Evolutionary conservation across 1,284 basidiomycete genomes (phyloP), one percentile per base, ranked within the genome.

Genomic region (Sporisorium iseilematis-ciliati): DNA sequence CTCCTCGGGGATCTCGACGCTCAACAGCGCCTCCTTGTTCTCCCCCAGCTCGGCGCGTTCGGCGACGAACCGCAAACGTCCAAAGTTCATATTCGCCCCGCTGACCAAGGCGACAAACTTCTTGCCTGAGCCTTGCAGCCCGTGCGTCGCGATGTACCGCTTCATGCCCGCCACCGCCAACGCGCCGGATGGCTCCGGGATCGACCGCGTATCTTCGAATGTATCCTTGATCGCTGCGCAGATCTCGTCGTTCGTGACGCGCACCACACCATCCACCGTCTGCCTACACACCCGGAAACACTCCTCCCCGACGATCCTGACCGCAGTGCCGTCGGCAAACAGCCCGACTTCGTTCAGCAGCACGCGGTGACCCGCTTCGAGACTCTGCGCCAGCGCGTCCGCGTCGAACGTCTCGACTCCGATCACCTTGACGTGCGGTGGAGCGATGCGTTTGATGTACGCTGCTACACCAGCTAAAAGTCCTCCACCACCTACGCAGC

Each of bases 21-120:
- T 93, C 74, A 99, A 88, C 57, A 99, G 88, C 0, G 93, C 96
- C 86, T 99, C 97, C 58, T 92, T 90, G 38, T 95, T 91, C 86
- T 99, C 97, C 78, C 97, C 97, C 35, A 99, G 88, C 85, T 97
- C 95, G 18, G 97, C 97, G 63, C 97, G 93, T 84, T 99, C 97
- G 16, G 97, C 92, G 25, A 99, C 96, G 83, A 99, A 99, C 7
- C 97, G 90, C 50, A 99, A 86, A 26, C 97, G 90, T 76, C 94
- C 93, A 86, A 99, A 99, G 87, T 99, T 98, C 94, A 99, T 97
- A 87, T 99, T 99, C 16, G 97, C 97, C 31, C 97, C 97, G 75
- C 92, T 95, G 71, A 99, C 88, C 57, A 98, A 91, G 2, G 91
- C 95, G 38, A 98, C 94, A 77, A 95, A 97, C 67, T 90, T 91